These are phyloP conservation scores for Tricharina praecox DNA, from an alignment of 495 filamentous ascomycete species.

Conservation along the genomic window DNA sequence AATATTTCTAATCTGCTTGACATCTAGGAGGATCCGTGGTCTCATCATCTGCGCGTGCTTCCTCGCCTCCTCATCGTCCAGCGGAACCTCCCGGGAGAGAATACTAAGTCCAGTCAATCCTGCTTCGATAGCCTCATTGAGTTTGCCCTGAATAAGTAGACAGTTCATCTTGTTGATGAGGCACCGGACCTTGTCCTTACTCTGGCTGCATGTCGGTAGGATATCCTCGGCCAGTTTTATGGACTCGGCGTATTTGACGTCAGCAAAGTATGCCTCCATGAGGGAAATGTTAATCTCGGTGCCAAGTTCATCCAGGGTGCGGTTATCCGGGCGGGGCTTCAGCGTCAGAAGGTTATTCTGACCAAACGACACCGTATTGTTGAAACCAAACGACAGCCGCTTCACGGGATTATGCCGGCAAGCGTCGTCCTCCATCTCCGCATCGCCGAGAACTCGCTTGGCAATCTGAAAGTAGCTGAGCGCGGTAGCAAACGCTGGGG, in stretches of 20 bases:
- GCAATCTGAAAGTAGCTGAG: slow-evolving; percentile 23
- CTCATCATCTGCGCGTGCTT: slow-evolving; percentile 23
- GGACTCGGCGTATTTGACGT: slow-evolving; percentile 24
- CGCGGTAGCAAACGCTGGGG: slow-evolving; percentile 25
- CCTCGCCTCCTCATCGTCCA: slow-evolving; percentile 22
- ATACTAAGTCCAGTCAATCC: slow-evolving; percentile 22
- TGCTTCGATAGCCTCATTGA: slow-evolving; percentile 26
- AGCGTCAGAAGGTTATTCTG: neutral
- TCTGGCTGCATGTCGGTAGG: slow-evolving; percentile 19
- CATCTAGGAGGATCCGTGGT: slow-evolving; percentile 24
- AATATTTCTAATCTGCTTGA: slow-evolving; percentile 21
- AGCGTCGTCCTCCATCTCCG: slow-evolving; percentile 12
- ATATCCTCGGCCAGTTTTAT: slow-evolving; percentile 21
- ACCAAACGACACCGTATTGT: neutral
- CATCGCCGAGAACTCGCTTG: slow-evolving; percentile 19
- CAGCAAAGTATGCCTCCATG: slow-evolving; percentile 27
- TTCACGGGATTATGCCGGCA: slow-evolving; percentile 8
- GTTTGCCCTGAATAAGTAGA: slow-evolving; percentile 21
- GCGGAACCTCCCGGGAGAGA: slow-evolving; percentile 24
- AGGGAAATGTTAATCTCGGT: slow-evolving; percentile 25
- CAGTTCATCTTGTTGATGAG: slow-evolving; percentile 27
- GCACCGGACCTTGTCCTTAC: slow-evolving; percentile 24
- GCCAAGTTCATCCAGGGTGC: slow-evolving; percentile 16
- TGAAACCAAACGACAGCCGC: slow-evolving; percentile 9
- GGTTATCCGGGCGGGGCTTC: slow-evolving; percentile 4